Base-by-base conservation (phyloP, 1,284 basidiomycete species). In the Cutaneotrichosporon cyanovorans region DNA sequence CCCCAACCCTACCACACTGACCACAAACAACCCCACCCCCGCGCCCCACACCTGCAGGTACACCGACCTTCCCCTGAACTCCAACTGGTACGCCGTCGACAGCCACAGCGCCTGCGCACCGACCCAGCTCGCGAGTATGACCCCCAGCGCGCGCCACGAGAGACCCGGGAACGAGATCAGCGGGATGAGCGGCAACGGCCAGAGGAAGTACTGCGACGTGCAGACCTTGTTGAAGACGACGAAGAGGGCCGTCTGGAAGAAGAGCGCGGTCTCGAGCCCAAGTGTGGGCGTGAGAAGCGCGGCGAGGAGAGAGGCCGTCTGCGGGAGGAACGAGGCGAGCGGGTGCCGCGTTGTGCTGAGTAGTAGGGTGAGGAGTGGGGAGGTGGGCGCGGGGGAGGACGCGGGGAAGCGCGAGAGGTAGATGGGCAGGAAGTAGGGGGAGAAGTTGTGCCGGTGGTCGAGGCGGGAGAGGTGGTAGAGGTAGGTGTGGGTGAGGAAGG, bases 151-250 rank as follows among this genome's bases (percentile, higher is more conserved):
- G 15, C 61, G 45, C 21, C 68, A 66, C 0, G 80, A 73, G 28
- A 89, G 74, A 0, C 69, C 63, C 0, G 93, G 67, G 14, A 74
- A 77, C 0, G 87, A 83, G 3, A 89, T 75, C 11, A 95, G 76
- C 0, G 95, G 92, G 0, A 98, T 72, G 52, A 98, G 81, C 53
- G 91, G 82, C 7, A 92, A 80, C 66, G 93, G 97, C 95, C 95
- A 99, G 40, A 96, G 77, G 71, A 97, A 98, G 73, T 99, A 99
- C 84, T 98, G 89, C 1, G 89, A 93, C 0, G 95, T 99, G 77
- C 90, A 95, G 36, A 99, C 95, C 73, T 96, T 95, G 72, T 98
- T 99, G 76, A 96, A 92, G 1, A 87, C 75, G 14, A 97, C 91
- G 63, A 99, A 98, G 0, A 80, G 74, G 38, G 81, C 78, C 0